Evolutionary conservation across 345 rosid species (phyloP).

Genomic region (Populus alba): DNA sequence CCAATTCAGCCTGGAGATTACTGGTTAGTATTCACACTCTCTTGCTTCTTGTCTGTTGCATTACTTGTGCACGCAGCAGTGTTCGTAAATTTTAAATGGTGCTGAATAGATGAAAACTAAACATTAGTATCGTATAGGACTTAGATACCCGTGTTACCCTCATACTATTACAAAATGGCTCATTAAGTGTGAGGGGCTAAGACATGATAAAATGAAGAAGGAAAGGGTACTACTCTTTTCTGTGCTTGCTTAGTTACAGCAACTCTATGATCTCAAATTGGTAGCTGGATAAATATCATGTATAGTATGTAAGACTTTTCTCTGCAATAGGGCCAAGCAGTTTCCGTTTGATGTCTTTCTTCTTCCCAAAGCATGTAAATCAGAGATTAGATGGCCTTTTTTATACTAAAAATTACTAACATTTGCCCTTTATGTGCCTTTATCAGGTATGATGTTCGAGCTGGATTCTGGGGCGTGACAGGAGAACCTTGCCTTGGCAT

Average conservation of each 20-base stretch:
- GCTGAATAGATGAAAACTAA: neutral
- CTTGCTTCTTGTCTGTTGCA: neutral
- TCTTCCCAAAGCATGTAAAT: neutral
- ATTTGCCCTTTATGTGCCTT: neutral
- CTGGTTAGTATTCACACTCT: conserved; percentile 20
- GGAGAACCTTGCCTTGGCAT: conserved; percentile 30
- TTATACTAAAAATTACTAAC: neutral
- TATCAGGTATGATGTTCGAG: conserved; percentile 27
- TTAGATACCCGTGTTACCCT: neutral
- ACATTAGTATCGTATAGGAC: neutral
- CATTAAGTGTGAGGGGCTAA: neutral
- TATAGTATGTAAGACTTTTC: neutral
- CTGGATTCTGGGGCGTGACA: conserved; percentile 36
- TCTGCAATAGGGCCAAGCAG: neutral
- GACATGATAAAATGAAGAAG: neutral
- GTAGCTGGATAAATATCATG: neutral
- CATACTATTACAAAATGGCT: neutral
- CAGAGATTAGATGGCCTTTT: neutral
- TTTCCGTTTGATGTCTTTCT: neutral
- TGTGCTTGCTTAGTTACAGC: neutral
- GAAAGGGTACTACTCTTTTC: neutral
- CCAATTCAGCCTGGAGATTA: conserved; percentile 32
- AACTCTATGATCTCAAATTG: neutral
- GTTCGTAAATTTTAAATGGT: no score
- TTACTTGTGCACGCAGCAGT: neutral